phyloP scores from a whole-genome alignment of 345 rosid genomes.

The Microthlaspi erraticum region DNA sequence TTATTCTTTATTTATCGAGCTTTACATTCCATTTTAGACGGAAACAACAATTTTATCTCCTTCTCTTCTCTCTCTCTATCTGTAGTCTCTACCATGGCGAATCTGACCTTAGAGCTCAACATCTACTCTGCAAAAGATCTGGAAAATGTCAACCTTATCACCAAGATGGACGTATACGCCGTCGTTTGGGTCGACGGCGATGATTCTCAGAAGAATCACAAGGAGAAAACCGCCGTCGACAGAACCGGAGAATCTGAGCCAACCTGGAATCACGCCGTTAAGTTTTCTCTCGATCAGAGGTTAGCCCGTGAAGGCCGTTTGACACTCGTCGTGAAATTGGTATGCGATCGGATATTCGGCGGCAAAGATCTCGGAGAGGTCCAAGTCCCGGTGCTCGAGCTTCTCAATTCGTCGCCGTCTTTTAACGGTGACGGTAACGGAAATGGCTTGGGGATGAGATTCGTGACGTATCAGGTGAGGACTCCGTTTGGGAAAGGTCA shows the following conservation, averaged over 20 bases:
- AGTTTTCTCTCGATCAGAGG: slow-evolving; percentile 55
- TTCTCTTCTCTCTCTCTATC: slow-evolving; percentile 13
- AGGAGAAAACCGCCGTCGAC: slow-evolving; percentile 56
- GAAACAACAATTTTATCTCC: slow-evolving; percentile 17
- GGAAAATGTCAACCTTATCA: slow-evolving; percentile 65
- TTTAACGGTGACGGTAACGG: slow-evolving; percentile 38
- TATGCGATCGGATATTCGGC: slow-evolving; percentile 71
- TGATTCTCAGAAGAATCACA: slow-evolving; percentile 45
- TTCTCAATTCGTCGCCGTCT: slow-evolving; percentile 39
- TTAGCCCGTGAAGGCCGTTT: slow-evolving; percentile 58
- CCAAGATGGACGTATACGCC: slow-evolving; percentile 87
- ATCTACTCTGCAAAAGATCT: slow-evolving; percentile 69
- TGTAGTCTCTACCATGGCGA: slow-evolving; percentile 51
- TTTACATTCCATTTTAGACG: background rate
- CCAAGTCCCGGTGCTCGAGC: slow-evolving; percentile 70
- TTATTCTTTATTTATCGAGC: background rate
- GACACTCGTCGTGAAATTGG: slow-evolving; percentile 59
- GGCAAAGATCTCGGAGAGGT: slow-evolving; percentile 78
- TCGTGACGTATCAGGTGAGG: slow-evolving; percentile 69
- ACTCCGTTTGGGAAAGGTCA: slow-evolving; percentile 70
- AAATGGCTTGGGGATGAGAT: slow-evolving; percentile 42
- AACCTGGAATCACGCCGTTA: slow-evolving; percentile 69
- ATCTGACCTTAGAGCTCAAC: slow-evolving; percentile 64
- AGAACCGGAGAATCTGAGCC: slow-evolving; percentile 60
- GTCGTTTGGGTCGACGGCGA: slow-evolving; percentile 66